A percentile compares a stretch with the other conserved stretches of the same genome.
These are phyloP conservation scores for Musa troglodytarum DNA, from an alignment of 176 grass and related monocot genomes.

Conservation along the genomic window DNA sequence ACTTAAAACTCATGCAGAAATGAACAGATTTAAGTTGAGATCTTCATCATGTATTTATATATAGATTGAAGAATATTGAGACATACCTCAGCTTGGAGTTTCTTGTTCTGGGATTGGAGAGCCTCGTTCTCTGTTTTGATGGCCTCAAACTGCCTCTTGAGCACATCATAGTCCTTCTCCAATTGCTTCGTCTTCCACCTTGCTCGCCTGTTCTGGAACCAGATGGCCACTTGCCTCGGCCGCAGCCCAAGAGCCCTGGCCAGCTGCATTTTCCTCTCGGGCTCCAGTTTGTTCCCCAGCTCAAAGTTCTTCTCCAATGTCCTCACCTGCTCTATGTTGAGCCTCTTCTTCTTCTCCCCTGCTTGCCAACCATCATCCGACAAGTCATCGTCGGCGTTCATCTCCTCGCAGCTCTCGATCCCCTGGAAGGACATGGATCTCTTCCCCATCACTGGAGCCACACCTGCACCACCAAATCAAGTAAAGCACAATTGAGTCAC, in stretches of 20 bases:
- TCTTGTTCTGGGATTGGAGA: slow-evolving; percentile 3
- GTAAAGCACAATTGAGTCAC: background rate
- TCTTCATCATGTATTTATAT: background rate
- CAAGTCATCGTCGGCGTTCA: slow-evolving; percentile 53
- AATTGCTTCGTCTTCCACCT: slow-evolving; percentile 11
- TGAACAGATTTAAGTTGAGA: background rate
- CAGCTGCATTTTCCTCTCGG: slow-evolving; percentile 15
- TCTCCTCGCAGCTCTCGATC: slow-evolving; percentile 22
- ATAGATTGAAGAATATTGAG: no score
- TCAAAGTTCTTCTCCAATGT: slow-evolving; percentile 23
- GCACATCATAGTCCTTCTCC: slow-evolving; percentile 10
- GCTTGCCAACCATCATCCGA: slow-evolving; percentile 74
- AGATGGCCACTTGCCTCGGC: slow-evolving; percentile 11
- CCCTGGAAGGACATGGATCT: slow-evolving; percentile 50
- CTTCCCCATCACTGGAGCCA: slow-evolving; percentile 67
- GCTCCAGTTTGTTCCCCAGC: slow-evolving; percentile 16
- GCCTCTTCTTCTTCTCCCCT: slow-evolving; percentile 86
- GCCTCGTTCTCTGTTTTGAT: slow-evolving; percentile 3
- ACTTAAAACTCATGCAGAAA: slow-evolving; percentile 11
- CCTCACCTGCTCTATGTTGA: slow-evolving; percentile 94
- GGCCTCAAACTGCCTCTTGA: slow-evolving; percentile 3
- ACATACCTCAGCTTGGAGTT: slow-evolving; percentile 4
- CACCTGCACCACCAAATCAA: slow-evolving; percentile 36
- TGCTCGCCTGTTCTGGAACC: slow-evolving; percentile 13
- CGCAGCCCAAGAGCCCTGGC: background rate